Evolutionary conservation across 192 early-diverging fungal genomes (phyloP), one percentile per base, ranked within the genome.

Genomic region (Coemansia sp.): DNA sequence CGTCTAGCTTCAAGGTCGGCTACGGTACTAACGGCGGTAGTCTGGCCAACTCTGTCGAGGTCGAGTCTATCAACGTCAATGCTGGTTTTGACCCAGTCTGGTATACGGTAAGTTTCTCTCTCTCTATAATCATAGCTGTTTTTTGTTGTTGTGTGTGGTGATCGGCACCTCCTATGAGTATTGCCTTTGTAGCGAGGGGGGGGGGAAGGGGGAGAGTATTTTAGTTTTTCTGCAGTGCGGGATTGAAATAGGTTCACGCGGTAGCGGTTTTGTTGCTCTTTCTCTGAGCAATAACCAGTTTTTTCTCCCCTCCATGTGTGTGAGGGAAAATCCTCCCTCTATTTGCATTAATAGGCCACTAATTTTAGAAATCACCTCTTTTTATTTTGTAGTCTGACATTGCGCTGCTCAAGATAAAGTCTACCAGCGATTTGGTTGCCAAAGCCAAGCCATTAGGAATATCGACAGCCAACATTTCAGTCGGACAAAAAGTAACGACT

Each of bases 41-140:
- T 1, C 37, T 75, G 15, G 27, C 14, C 25, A 64, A 61, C 57
- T 71, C 63, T n/a, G 72, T 74, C 15, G 62, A 62, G 4, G 72
- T 82, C n/a, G 75, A 74, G 32, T 69, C 72, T 15, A 74, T 82
- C 48, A 66, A 59, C 42, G 68, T 77, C 14, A 71, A 74, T 34
- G 58, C 79, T 31, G 74, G 55, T 11, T 82, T 73, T 62, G 79
- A 82, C 62, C 74, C 72, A 1, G 68, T 69, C 9, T 85, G 72
- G 74, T 77, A 73, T 44, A 85, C 72, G 17, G 77, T 79, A 79
- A 79, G 77, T 78, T 45, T 19, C n/a, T n/a, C n/a, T n/a, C n/a
- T 9, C 34, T 34, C 32, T 36, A 36, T 36, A 8, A 36, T 8
- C 34, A 8, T 9, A 6, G 8, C 5, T 36, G 34, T 36, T 36